A percentile compares a stretch with the other conserved stretches of the same genome.
Conservation (phyloP, 345 rosid genomes). For the Syzygium aromaticum region DNA sequence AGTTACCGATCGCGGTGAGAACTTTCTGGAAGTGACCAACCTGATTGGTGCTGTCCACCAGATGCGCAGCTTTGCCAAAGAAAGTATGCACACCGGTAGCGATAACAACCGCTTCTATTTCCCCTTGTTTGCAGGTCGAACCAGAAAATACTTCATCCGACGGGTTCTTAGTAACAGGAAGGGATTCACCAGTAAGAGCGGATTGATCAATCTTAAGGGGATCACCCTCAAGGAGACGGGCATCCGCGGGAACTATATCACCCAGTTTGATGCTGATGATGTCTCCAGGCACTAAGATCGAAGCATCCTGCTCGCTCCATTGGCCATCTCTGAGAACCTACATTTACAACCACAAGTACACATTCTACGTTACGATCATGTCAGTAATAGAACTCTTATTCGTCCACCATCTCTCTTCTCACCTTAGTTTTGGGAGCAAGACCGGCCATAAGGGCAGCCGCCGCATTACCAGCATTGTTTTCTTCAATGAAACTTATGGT, state of each 20-base stretch:
- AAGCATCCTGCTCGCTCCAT: constrained; percentile 89
- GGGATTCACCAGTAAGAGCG: constrained; percentile 92
- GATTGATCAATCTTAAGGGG: constrained; percentile 90
- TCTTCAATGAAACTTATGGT: constrained; percentile 92
- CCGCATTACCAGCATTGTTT: constrained; percentile 91
- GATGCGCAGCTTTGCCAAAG: constrained; percentile 96
- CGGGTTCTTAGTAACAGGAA: constrained; percentile 70
- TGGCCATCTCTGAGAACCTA: constrained; percentile 78
- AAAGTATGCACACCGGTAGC: constrained; percentile 95
- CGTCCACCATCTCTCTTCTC: not conserved
- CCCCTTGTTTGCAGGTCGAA: constrained; percentile 89
- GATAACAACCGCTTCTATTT: constrained; percentile 79
- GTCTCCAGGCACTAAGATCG: constrained; percentile 91
- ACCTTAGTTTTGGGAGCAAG: constrained; percentile 94
- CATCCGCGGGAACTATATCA: constrained; percentile 90
- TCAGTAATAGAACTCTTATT: not conserved
- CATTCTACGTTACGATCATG: not conserved
- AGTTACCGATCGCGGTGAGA: constrained; percentile 82
- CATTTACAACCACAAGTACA: not conserved
- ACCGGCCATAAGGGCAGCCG: constrained; percentile 95
- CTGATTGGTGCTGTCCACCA: constrained; percentile 85
- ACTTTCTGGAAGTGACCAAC: constrained; percentile 88
- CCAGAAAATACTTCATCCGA: constrained; percentile 87
- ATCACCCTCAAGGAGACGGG: constrained; percentile 93
- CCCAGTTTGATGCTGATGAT: constrained; percentile 79